Evolutionary conservation across 139 green algal genomes (phyloP).

Genomic region (Chlorella sp.): DNA sequence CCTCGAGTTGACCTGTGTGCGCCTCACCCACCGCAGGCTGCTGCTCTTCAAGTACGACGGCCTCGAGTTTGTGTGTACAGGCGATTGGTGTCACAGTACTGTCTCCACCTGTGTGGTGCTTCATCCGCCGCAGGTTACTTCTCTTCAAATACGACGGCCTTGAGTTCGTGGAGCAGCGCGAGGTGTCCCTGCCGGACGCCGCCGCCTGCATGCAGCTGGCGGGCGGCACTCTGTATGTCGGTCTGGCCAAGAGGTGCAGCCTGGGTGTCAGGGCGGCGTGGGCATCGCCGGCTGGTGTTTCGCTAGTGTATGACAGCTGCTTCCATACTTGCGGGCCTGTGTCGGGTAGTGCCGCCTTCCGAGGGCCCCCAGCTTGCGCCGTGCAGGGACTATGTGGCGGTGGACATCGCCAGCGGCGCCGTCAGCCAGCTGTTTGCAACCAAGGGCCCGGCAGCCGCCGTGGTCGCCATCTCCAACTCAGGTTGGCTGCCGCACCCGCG

Average conservation of each 20-base stretch:
- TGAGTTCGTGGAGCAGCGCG: conserved; percentile 61
- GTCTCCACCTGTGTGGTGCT: not conserved
- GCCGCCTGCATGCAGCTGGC: conserved; percentile 37
- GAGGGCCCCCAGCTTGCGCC: too few relatives aligned
- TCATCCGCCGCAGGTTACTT: conserved; percentile 18
- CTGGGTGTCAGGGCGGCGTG: not conserved
- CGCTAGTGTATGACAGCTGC: not conserved
- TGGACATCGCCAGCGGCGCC: conserved; percentile 44
- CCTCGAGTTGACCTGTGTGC: conserved; percentile 42
- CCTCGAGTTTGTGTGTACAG: conserved; percentile 57
- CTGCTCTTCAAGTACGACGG: conserved; percentile 49
- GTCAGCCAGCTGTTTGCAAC: conserved; percentile 41
- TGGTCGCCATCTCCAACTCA: not conserved
- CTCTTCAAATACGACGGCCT: conserved; percentile 49
- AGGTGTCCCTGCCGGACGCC: conserved; percentile 52
- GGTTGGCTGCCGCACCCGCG: not conserved
- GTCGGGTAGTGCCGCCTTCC: not conserved
- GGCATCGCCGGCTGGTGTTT: not conserved
- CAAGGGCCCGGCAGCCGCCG: not conserved
- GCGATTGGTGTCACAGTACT: too few relatives aligned
- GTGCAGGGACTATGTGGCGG: conserved; percentile 42
- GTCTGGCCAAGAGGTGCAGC: conserved; percentile 12
- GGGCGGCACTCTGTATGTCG: conserved; percentile 46
- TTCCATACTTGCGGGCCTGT: not conserved
- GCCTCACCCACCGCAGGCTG: conserved; percentile 6